Evolutionary conservation across 1,284 basidiomycete genomes (phyloP).

Genomic region (Pseudozyma sp.): DNA sequence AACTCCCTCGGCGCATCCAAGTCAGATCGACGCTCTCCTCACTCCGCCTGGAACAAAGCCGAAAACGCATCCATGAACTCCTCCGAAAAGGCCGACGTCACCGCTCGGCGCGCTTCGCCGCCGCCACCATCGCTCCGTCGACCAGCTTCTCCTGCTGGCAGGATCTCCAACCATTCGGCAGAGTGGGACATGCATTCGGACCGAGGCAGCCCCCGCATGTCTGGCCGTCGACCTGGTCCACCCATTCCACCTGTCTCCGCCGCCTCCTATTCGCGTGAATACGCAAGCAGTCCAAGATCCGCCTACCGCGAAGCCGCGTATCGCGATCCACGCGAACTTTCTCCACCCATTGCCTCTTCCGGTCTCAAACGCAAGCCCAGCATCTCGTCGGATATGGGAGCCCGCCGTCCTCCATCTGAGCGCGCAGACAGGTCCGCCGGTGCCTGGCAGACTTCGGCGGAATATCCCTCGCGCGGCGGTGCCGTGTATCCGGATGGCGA

Average conservation of each 20-base stretch:
- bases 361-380: constrained; percentile 40
- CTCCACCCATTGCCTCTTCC: constrained; percentile 13
- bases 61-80: constrained; percentile 15
- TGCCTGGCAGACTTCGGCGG: constrained; percentile 15
- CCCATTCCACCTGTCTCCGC: constrained; percentile 13
- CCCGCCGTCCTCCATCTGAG: constrained; percentile 19
- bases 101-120: constrained; percentile 27
- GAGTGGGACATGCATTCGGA: constrained; percentile 46
- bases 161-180: constrained; percentile 40
- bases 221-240: constrained; percentile 20
- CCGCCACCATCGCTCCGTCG: constrained; percentile 28
- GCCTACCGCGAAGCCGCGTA: constrained; percentile 34
- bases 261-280: constrained; percentile 33
- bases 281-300: constrained; percentile 27
- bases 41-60: not conserved
- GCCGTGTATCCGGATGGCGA: constrained; percentile 19
- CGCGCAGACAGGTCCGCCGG: constrained; percentile 31
- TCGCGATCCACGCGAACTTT: constrained; percentile 42
- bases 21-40: constrained; percentile 3
- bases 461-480: constrained; percentile 23
- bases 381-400: constrained; percentile 31
- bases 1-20: constrained; percentile 16
- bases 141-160: constrained; percentile 36
- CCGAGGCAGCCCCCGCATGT: constrained; percentile 35
- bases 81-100: constrained; percentile 18